Percentiles rank a stretch among this genome's conserved stretches.
phyloP scores from a whole-genome alignment of 2,329 filamentous ascomycete genomes.

The Clarireedia monteithiana region DNA sequence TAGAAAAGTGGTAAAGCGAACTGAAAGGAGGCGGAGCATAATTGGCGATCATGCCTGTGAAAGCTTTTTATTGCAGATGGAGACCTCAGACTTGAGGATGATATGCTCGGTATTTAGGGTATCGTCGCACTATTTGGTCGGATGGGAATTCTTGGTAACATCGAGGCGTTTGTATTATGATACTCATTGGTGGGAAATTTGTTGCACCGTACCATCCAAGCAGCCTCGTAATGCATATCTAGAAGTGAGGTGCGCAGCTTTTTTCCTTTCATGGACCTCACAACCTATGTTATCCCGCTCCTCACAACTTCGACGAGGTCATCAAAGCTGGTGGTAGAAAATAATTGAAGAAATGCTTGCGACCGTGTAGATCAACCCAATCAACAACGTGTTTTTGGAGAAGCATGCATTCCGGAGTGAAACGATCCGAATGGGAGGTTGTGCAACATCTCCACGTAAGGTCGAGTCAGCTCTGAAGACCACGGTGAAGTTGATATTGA shows the following conservation, averaged over 20 bases:
- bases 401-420: no score
- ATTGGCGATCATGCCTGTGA: no score
- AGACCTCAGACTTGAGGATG: neutral
- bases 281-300: neutral
- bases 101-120: neutral
- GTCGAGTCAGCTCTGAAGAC: no score
- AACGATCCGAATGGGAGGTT: no score
- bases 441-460: no score
- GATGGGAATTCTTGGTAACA: neutral
- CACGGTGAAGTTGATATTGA: no score
- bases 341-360: no score
- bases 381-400: no score
- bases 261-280: neutral
- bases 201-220: neutral
- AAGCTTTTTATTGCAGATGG: neutral
- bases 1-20: no score
- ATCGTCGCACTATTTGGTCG: neutral
- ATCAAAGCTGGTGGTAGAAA: no score
- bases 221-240: neutral
- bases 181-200: slow-evolving; percentile 1
- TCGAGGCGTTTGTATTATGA: neutral
- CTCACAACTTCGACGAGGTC: neutral
- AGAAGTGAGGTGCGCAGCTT: neutral
- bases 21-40: no score
- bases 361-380: no score